Evolutionary conservation across 2,329 filamentous ascomycete species (phyloP), one percentile per base, ranked within the genome.

Genomic region (Stachybotrys elegans): DNA sequence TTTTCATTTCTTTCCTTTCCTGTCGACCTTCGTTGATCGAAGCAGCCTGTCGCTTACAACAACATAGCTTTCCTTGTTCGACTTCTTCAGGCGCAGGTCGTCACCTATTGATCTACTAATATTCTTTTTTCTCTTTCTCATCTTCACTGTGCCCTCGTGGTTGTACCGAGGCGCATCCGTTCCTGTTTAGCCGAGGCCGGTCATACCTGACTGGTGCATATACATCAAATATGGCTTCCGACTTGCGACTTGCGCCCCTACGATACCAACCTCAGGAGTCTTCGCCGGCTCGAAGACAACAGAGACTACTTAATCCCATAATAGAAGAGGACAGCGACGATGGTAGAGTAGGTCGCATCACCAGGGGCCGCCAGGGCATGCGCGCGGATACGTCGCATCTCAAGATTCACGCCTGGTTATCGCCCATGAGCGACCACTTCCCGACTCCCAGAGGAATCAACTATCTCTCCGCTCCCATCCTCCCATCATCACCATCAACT

Each of bases 401-500:
- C 46, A 77, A 73, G 58, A 74, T 79, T 51, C 69, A 76, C 51
- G 72, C 76, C 49, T 81, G 78, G 78, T 61, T 81, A 35, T 78
- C 76, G 35, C 78, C 78, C 35, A 65, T 73, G 62, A 79, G 73
- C 60, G 77, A 79, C 54, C 75, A 88, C 60, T 88, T 88, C 58
- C 85, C 84, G 34, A 86, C 84, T 8, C 84, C 84, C n/a, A 74
- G 81, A 55, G 84, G 82, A 47, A 68, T 78, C 53, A 73, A 84
- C 61, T 83, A 81, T 58, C 73, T 84, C 58, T 71, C 81, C 31
- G 81, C 79, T 40, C 78, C 80, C 38, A 73, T 79, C 57, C 71
- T 82, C 44, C 75, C 81, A 27, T 81, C 79, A 42, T 81, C 80
- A 42, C 77, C 79, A 17, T 79, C 78, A 19, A 73, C 74, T 40